Evolutionary conservation across 495 filamentous ascomycete species (phyloP), one percentile per base, ranked within the genome.

Genomic region (Xylaria flabelliformis): DNA sequence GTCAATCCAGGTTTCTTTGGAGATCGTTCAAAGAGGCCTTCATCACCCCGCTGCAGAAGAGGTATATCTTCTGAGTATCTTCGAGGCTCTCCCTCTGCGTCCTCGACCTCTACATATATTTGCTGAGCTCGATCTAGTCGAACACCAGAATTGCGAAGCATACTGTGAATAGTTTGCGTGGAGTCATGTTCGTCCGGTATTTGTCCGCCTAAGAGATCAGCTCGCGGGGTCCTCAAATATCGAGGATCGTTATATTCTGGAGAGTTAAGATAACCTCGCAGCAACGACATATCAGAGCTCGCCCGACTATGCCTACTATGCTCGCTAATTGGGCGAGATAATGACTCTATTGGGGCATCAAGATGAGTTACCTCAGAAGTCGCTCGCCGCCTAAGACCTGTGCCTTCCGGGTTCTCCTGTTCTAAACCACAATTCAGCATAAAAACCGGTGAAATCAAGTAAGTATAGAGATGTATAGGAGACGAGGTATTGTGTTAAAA

Each of bases 221-320:
- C 64, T 19, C 77, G 74, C 63, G 78, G 74, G 51, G 64, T 70
- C 70, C 75, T 78, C 73, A 71, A 73, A 69, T 72, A 73, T 41
- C 74, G 73, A 42, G 69, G 74, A 42, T 77, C 76, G n/a, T 59
- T 74, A 50, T 74, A 74, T 29, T 78, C 55, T 61, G 71, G 71
- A 32, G 78, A 69, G 13, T 77, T 70, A 50, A 84, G 39, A 51
- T 66, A 83, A 61, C 82, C 83, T 51, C 82, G 82, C 55, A 87
- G 73, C 42, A 87, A 77, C n/a, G 88, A 88, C 68, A 89, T 85
- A 74, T 91, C 89, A 62, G 89, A 91, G 75, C 89, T 91, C 42
- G 89, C 89, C 46, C 89, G 88, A 77, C 88, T 90, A 77, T 91
- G 88, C 72, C 84, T 88, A 75, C 83, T 85, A 59, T 85, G 80